Base-by-base conservation (phyloP, 75 land plant species). In the Sequoiadendron giganteum region DNA sequence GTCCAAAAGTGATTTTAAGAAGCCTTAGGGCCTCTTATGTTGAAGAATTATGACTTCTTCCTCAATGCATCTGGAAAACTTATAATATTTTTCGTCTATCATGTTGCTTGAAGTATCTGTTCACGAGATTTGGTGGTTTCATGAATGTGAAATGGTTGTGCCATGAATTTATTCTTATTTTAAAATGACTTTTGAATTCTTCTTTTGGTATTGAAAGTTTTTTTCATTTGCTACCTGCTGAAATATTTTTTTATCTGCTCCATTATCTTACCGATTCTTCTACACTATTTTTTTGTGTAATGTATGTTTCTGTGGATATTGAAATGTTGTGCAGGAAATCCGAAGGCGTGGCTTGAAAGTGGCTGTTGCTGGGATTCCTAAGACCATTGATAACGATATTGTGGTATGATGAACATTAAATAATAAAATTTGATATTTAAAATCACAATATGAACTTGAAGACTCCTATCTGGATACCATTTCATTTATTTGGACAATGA, bases 371-470 rank as follows among this genome's bases (percentile, higher is more conserved):
- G 93, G 93, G 21, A 93, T 93, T 85, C 93, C 93, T 21, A 93
- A 93, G 84, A 93, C 93, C 32, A 91, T 93, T 45, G 93, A 93
- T 76, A 93, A 93, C 86, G 93, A 93, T 56, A 89, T 93, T 85
- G 90, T 61, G 55, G 91, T 90, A 88, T 58, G 90, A n/a, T 68
- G 30, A 18, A 21, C 2, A 8, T 58, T 56, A 55, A 7, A 1
- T 52, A 52, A 14, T 4, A 42, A 82, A 25, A 11, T 82, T 82
- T 45, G 10, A 82, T 47, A n/a, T 82, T 1, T 47, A 11, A 82
- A 1, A 82, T 47, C 32, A 47, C n/a, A 49, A 45, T 47, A 28
- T 28, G 11, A 52, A 13, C 55, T 52, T 52, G 15, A 82, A 47
- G 13, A 45, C 34, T n/a, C 13, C 28, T 47, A 47, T 3, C 30